Conservation (phyloP, 495 filamentous ascomycete genomes). For the Penicillium paradoxum region DNA sequence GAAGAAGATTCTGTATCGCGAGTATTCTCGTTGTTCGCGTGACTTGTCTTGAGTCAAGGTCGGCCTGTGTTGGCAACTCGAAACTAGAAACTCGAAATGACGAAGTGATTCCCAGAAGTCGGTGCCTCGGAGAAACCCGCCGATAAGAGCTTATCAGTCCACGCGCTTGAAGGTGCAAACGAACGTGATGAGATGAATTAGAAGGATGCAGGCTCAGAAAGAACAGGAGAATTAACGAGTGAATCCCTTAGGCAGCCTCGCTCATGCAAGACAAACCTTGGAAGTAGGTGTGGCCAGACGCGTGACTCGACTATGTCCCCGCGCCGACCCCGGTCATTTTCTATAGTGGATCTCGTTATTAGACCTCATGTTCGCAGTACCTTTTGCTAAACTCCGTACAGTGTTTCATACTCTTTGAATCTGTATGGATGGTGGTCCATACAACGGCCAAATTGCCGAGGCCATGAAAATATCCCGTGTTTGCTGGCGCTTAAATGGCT, state of each 20-base stretch:
- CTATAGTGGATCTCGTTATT: not conserved
- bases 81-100: not conserved
- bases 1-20: not conserved
- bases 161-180: not conserved
- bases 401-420: too few species aligned
- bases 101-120: not conserved
- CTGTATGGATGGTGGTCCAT: too few species aligned
- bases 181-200: not conserved
- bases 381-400: too few species aligned
- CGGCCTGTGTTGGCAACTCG: not conserved
- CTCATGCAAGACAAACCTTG: not conserved
- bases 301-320: slow-evolving; percentile 2
- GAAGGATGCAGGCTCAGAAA: not conserved
- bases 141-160: slow-evolving; percentile 24
- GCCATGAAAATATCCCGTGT: too few species aligned
- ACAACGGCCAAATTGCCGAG: too few species aligned
- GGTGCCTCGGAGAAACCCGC: slow-evolving; percentile 23
- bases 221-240: too few species aligned
- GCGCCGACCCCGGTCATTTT: not conserved
- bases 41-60: not conserved
- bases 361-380: not conserved
- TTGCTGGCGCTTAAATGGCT: too few species aligned
- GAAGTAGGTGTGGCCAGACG: not conserved
- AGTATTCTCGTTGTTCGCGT: not conserved
- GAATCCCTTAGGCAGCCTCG: too few species aligned